Percentiles rank a stretch among this genome's conserved stretches.
phyloP scores from a whole-genome alignment of 1,284 basidiomycete genomes.

The Heterobasidion parviporum region DNA sequence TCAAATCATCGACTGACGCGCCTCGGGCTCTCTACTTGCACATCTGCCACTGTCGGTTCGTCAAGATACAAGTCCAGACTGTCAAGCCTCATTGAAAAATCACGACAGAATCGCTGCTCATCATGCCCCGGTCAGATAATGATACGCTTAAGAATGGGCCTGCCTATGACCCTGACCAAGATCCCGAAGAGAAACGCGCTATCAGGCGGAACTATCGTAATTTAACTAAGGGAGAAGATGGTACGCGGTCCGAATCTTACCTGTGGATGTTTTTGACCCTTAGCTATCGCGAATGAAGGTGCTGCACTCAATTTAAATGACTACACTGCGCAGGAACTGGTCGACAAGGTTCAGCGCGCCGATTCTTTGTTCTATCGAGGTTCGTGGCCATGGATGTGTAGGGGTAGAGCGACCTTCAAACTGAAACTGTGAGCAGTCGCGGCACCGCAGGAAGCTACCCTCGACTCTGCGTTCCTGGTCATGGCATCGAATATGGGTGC shows the following conservation, averaged over 20 bases:
- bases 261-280: constrained; percentile 7
- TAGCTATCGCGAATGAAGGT: constrained; percentile 3
- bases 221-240: constrained; percentile 46
- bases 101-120: background rate
- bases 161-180: constrained; percentile 72
- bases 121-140: constrained; percentile 6
- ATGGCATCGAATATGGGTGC: constrained; percentile 64
- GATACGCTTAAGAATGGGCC: constrained; percentile 11
- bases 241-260: constrained; percentile 23
- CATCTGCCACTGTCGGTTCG: background rate
- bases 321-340: constrained; percentile 46
- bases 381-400: constrained; percentile 15
- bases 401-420: background rate
- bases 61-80: too few relatives aligned
- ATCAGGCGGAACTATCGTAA: constrained; percentile 64
- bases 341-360: constrained; percentile 43
- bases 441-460: constrained; percentile 71
- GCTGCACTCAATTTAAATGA: constrained; percentile 37
- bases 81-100: too few relatives aligned
- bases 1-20: background rate
- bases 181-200: constrained; percentile 64
- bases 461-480: constrained; percentile 69
- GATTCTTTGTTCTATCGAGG: constrained; percentile 58
- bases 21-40: background rate
- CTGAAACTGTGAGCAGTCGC: constrained; percentile 41